These are phyloP conservation scores for Epichloe sibirici DNA, from an alignment of 2,329 filamentous ascomycete species.

Conservation along the genomic window DNA sequence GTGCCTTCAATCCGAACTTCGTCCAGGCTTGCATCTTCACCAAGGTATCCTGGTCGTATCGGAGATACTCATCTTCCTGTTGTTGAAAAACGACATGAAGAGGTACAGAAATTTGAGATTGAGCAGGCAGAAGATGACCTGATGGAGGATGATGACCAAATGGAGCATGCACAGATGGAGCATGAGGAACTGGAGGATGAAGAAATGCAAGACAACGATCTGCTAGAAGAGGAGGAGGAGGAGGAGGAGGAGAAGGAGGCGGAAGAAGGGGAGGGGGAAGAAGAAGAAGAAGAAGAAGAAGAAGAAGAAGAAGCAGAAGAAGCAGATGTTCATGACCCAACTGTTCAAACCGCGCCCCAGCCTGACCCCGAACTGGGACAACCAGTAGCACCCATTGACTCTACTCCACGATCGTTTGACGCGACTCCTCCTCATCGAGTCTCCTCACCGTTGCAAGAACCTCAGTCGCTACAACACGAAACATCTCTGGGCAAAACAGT, in stretches of 20 bases:
- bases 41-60: slow-evolving; percentile 1
- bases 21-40: neutral
- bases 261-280: neutral
- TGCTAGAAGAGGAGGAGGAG: neutral
- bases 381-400: slow-evolving; percentile 11
- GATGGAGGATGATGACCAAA: neutral
- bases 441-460: slow-evolving; percentile 25
- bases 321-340: neutral
- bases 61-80: neutral
- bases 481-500: slow-evolving; percentile 15
- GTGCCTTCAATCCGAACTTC: neutral
- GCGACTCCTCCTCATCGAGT: slow-evolving; percentile 22
- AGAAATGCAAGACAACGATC: neutral
- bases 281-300: neutral
- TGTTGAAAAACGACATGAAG: neutral
- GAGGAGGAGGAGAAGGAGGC: neutral
- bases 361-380: neutral
- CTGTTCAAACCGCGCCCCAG: neutral
- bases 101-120: neutral
- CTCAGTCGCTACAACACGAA: slow-evolving; percentile 20
- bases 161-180: neutral
- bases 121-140: neutral
- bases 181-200: slow-evolving; percentile 8
- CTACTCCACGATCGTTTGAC: slow-evolving; percentile 13
- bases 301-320: slow-evolving; percentile 1